Conservation (phyloP, 2,329 filamentous ascomycete species). For the Neofusicoccum sp. region DNA sequence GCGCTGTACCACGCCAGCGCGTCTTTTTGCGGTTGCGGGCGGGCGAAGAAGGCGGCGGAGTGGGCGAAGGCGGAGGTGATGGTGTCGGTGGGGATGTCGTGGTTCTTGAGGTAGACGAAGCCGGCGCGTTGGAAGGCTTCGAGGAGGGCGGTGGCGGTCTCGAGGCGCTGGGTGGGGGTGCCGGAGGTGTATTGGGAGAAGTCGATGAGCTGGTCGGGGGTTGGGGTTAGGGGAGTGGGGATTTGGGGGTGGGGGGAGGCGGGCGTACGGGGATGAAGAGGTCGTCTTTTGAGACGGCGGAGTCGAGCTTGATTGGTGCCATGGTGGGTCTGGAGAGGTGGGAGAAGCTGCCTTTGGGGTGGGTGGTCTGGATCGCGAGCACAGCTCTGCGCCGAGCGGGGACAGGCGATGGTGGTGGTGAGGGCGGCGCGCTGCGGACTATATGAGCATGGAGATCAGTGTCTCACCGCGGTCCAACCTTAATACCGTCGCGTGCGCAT, state of each 20-base stretch:
- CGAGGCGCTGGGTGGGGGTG: conserved; percentile 56
- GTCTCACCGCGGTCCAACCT: too few species aligned
- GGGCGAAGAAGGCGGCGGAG: conserved; percentile 39
- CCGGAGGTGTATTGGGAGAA: conserved; percentile 71
- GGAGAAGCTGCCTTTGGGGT: too few species aligned
- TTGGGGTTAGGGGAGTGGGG: not conserved
- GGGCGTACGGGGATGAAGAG: conserved; percentile 38
- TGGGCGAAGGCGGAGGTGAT: conserved; percentile 61
- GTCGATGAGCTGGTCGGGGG: conserved; percentile 64
- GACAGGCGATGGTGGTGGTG: not conserved
- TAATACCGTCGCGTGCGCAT: not conserved
- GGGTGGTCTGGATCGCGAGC: too few species aligned
- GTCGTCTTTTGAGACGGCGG: conserved; percentile 39
- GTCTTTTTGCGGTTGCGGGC: conserved; percentile 38
- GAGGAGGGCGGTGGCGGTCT: conserved; percentile 70
- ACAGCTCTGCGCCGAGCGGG: too few species aligned
- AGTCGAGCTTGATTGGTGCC: conserved; percentile 25
- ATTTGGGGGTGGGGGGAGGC: not conserved
- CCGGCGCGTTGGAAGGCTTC: conserved; percentile 80
- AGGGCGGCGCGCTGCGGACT: not conserved
- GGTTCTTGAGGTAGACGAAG: conserved; percentile 84
- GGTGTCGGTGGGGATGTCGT: conserved; percentile 63
- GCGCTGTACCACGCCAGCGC: conserved; percentile 43
- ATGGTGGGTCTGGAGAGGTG: not conserved
- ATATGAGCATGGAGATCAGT: not conserved